Conservation (phyloP, 2,329 filamentous ascomycete genomes). For the Talaromyces sp. region DNA sequence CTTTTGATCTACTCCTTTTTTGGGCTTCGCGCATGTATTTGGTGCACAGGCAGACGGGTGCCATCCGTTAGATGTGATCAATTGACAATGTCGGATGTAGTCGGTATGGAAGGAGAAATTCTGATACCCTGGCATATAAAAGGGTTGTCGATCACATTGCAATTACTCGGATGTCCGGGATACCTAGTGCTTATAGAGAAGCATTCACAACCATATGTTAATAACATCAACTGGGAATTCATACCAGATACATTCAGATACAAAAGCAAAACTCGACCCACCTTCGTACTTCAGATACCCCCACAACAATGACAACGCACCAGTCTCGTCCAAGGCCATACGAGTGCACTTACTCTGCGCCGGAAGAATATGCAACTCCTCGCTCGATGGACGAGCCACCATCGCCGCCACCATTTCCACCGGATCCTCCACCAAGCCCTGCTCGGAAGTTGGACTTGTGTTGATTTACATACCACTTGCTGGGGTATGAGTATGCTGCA, state of each 20-base stretch:
- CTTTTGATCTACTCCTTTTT: neutral
- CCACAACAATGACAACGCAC: neutral
- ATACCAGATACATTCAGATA: neutral
- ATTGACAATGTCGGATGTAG: neutral
- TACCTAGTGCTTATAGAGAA: neutral
- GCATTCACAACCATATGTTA: too few species aligned
- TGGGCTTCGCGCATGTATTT: neutral
- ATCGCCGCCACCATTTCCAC: slow-evolving; percentile 30
- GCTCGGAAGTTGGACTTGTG: slow-evolving; percentile 12
- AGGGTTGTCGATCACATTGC: neutral
- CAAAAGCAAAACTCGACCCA: neutral
- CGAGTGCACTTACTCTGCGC: neutral
- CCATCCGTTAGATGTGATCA: neutral
- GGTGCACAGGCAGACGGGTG: neutral
- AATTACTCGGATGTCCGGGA: neutral
- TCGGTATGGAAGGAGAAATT: neutral
- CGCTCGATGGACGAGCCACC: slow-evolving; percentile 17
- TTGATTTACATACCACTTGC: neutral
- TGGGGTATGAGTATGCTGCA: neutral
- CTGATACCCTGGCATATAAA: neutral
- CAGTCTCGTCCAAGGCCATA: neutral
- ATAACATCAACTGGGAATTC: too few species aligned
- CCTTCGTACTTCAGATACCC: neutral
- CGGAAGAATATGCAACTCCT: neutral
- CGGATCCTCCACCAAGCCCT: slow-evolving; percentile 37